Conservation (phyloP, 805 yeast genomes). For the Ogataea chonburiensis region DNA sequence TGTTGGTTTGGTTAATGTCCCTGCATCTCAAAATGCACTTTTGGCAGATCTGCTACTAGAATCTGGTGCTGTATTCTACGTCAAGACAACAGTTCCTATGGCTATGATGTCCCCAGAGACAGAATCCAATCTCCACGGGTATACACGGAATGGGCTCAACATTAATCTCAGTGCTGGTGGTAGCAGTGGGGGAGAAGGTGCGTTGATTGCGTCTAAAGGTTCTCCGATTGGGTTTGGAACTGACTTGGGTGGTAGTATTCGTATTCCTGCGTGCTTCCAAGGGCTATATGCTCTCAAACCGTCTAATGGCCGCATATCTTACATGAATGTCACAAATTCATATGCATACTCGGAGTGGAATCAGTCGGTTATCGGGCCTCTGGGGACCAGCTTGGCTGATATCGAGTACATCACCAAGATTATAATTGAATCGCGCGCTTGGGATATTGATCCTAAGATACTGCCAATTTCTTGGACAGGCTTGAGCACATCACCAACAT, state of each 20-base stretch:
- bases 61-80: slow-evolving; percentile 55
- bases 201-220: slow-evolving; percentile 52
- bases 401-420: slow-evolving; percentile 47
- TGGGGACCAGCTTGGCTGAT: slow-evolving; percentile 48
- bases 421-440: slow-evolving; percentile 23
- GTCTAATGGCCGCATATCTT: slow-evolving; percentile 34
- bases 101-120: slow-evolving; percentile 55
- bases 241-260: slow-evolving; percentile 62
- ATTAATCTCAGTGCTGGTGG: slow-evolving; percentile 56
- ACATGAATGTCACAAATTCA: slow-evolving; percentile 23
- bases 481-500: slow-evolving; percentile 35
- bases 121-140: slow-evolving; percentile 48
- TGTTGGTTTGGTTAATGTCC: slow-evolving; percentile 28
- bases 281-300: slow-evolving; percentile 58
- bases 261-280: slow-evolving; percentile 56
- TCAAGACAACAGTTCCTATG: slow-evolving; percentile 58
- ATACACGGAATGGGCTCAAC: slow-evolving; percentile 50
- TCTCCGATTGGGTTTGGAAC: slow-evolving; percentile 59
- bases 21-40: neutral
- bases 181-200: slow-evolving; percentile 65
- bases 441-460: slow-evolving; percentile 39
- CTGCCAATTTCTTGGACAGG: slow-evolving; percentile 43
- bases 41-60: slow-evolving; percentile 31
- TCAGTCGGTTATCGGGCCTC: slow-evolving; percentile 44
- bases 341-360: slow-evolving; percentile 23